Evolutionary conservation across 2,329 filamentous ascomycete genomes (phyloP).

Genomic region (Amauroascus verrucosus): DNA sequence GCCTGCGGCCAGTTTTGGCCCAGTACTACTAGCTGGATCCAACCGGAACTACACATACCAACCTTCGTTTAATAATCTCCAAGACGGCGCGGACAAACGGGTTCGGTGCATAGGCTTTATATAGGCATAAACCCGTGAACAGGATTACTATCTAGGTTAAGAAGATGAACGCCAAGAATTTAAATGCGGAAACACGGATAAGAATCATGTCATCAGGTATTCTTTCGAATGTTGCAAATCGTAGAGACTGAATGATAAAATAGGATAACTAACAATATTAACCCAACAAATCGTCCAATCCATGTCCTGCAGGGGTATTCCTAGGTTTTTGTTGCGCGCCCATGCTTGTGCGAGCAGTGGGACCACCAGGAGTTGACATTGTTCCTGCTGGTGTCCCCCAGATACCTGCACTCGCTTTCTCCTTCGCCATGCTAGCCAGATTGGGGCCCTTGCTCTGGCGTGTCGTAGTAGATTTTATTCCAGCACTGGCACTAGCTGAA

Average conservation of each 20-base stretch:
- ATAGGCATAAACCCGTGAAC: background rate
- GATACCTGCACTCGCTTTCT: constrained; percentile 88
- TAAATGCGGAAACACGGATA: background rate
- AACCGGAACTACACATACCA: no score
- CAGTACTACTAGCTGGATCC: no score
- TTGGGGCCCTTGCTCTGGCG: constrained; percentile 58
- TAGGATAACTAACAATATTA: constrained; percentile 15
- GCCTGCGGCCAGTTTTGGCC: no score
- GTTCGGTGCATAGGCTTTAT: no score
- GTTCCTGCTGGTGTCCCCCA: constrained; percentile 63
- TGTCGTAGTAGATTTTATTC: constrained; percentile 62
- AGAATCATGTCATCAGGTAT: background rate
- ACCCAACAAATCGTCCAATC: constrained; percentile 34
- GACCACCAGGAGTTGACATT: constrained; percentile 28
- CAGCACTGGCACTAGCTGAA: constrained; percentile 55
- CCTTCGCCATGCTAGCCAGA: constrained; percentile 91
- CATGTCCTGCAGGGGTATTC: constrained; percentile 27
- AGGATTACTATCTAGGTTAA: background rate
- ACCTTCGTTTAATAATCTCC: no score
- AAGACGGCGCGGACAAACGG: no score
- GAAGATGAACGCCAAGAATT: background rate
- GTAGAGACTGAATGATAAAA: background rate
- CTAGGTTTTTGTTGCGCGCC: constrained; percentile 26
- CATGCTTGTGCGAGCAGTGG: constrained; percentile 5
- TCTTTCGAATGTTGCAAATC: background rate